These are phyloP conservation scores for Straminergon stramineum DNA, from an alignment of 225 moss, liverwort and hornwort species.

Conservation along the genomic window DNA sequence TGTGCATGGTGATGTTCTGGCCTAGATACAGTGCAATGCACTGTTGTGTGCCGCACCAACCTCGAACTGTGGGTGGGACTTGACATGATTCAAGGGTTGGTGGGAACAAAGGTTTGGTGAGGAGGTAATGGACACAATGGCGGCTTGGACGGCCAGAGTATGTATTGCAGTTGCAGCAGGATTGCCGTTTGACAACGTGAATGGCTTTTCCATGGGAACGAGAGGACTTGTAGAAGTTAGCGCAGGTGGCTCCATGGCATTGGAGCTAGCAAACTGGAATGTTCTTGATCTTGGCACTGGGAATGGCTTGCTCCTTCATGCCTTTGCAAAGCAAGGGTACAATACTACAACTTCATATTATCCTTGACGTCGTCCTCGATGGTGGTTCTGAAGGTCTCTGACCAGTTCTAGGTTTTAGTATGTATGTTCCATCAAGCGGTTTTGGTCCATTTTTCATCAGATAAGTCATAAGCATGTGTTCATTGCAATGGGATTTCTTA, in stretches of 20 bases:
- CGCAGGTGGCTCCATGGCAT: slow-evolving; percentile 31
- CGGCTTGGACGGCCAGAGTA: slow-evolving; percentile 77
- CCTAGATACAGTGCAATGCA: background rate
- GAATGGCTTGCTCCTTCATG: slow-evolving; percentile 92
- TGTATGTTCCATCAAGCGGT: background rate
- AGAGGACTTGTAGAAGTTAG: slow-evolving; percentile 32
- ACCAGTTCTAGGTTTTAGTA: background rate
- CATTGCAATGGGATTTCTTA: background rate
- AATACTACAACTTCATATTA: background rate
- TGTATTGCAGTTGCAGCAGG: slow-evolving; percentile 73
- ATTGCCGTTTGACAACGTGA: slow-evolving; percentile 25
- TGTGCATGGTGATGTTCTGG: background rate
- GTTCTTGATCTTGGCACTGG: slow-evolving; percentile 91
- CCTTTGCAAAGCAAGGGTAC: slow-evolving; percentile 87
- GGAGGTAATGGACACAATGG: slow-evolving; percentile 85
- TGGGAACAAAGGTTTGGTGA: slow-evolving; percentile 75
- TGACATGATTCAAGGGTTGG: slow-evolving; percentile 7
- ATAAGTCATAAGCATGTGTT: background rate
- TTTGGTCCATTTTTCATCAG: background rate
- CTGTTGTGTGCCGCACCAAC: background rate
- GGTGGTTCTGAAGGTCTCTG: background rate
- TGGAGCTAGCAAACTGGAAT: slow-evolving; percentile 64
- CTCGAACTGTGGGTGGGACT: background rate
- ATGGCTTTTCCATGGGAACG: slow-evolving; percentile 23
- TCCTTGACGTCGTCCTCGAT: background rate